A percentile compares a stretch with the other conserved stretches of the same genome.
Conservation (phyloP, 306 rosid genomes). For the Gleditsia sinensis region DNA sequence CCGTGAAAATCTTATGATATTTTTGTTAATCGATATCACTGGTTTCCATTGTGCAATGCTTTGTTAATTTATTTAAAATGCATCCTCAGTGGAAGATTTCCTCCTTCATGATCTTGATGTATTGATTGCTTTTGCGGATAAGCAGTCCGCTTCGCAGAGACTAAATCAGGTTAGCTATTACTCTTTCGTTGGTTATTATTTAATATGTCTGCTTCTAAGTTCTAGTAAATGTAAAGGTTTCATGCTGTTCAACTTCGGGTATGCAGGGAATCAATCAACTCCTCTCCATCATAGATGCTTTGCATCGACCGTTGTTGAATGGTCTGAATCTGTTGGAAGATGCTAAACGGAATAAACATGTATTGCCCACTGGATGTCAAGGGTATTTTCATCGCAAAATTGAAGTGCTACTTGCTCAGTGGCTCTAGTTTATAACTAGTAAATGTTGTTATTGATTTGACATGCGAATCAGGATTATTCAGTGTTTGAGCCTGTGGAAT, state of each 20-base stretch:
- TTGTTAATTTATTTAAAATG: not conserved
- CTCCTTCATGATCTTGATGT: conserved; percentile 49
- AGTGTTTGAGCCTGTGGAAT: conserved; percentile 27
- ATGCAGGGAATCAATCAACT: conserved; percentile 48
- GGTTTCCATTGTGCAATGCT: not conserved
- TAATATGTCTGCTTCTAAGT: not conserved
- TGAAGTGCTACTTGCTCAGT: not conserved
- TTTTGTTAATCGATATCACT: not conserved
- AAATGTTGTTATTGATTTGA: not conserved
- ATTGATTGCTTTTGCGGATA: conserved; percentile 32
- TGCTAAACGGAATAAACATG: conserved; percentile 35
- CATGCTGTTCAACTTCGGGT: not conserved
- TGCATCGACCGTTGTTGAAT: conserved; percentile 39
- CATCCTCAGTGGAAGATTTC: conserved; percentile 57
- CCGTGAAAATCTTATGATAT: not conserved
- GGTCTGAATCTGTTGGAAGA: conserved; percentile 51
- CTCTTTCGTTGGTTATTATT: not conserved
- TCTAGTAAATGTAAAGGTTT: not conserved
- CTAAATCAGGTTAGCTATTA: conserved; percentile 47
- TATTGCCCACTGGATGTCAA: conserved; percentile 18
- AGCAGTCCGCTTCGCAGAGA: conserved; percentile 27
- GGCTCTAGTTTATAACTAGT: not conserved
- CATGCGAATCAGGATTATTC: not conserved
- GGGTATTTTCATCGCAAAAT: not conserved
- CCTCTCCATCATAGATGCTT: conserved; percentile 36